These are phyloP conservation scores for Aphanoascus verrucosus DNA, from an alignment of 2,329 filamentous ascomycete genomes.

Conservation along the genomic window DNA sequence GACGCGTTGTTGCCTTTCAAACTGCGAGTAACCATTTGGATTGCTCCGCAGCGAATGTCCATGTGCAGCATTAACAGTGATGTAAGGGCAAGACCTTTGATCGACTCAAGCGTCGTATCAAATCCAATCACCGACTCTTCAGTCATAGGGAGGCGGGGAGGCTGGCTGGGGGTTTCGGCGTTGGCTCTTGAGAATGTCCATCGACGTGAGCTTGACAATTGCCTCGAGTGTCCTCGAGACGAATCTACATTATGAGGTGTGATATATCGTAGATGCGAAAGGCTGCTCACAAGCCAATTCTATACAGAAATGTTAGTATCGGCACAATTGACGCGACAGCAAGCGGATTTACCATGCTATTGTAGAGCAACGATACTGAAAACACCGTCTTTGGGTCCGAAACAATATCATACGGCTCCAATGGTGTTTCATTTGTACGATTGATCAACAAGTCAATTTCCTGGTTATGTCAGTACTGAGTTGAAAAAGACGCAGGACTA, in stretches of 20 bases:
- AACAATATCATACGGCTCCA: slow-evolving; percentile 74
- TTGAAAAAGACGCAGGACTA: background rate
- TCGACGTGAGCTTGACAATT: slow-evolving; percentile 47
- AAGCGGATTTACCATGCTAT: slow-evolving; percentile 58
- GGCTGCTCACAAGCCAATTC: slow-evolving; percentile 85
- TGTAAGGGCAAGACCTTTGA: slow-evolving; percentile 66
- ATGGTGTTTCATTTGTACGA: slow-evolving; percentile 46
- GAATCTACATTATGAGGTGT: slow-evolving; percentile 66
- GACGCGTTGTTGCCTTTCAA: slow-evolving; percentile 45
- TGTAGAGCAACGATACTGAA: slow-evolving; percentile 78
- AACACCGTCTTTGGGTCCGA: slow-evolving; percentile 78
- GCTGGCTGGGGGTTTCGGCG: slow-evolving; percentile 47
- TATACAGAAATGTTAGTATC: slow-evolving; percentile 17
- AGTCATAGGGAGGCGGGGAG: slow-evolving; percentile 79
- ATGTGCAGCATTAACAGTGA: slow-evolving; percentile 78
- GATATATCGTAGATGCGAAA: slow-evolving; percentile 70
- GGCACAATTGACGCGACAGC: background rate
- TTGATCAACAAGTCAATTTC: slow-evolving; percentile 46
- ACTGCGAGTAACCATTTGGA: slow-evolving; percentile 62
- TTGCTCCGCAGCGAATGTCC: slow-evolving; percentile 74
- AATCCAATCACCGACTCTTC: slow-evolving; percentile 76
- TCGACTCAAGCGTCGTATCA: slow-evolving; percentile 73
- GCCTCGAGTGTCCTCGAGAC: slow-evolving; percentile 34
- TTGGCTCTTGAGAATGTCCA: slow-evolving; percentile 63
- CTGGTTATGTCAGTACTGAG: slow-evolving; percentile 21